Base-by-base conservation (phyloP, 2,329 filamentous ascomycete genomes). In the Fusarium multiceps region DNA sequence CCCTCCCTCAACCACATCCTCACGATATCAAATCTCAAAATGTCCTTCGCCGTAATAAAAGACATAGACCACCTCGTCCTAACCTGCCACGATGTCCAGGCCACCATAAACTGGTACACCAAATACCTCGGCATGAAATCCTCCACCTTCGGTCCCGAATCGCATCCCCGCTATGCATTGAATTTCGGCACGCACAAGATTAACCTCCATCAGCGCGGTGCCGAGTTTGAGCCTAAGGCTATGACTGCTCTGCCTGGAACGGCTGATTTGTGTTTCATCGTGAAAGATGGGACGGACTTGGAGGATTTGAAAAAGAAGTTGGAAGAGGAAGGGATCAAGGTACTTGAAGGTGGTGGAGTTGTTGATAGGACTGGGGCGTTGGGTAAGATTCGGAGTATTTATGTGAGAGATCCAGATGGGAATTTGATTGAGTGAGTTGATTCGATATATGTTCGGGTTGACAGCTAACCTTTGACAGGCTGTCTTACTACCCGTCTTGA, bases 1-100 rank as follows among this genome's bases (percentile, higher is more conserved):
- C 21, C 8, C n/a, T 13, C 7, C 7, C 13, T 28, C 47, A 56
- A 18, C 21, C 1, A 9, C 32, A 18, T 28, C 3, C 7, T 21
- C 56, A 23, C 34, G 18, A 12, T 18, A 37, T 4, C 45, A 46
- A 20, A 9, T 18, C 1, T 34, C 21, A 41, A 1, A 20, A 75
- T 74, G 72, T 54, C 68, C 7, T 58, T 70, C 28, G 72, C 74
- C 1, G 56, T 75, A 25, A 79, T 83, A 63, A 82, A 78, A 53
- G 83, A 86, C 11, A 79, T 90, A 16, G 88, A 90, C 75, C 88
- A 90, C 69, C 77, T 90, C 11, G 88, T 90, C 63, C 80, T 90
- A 20, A 90, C 88, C 2, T 87, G 87, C 64, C 79, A 80, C 41
- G 82, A 82, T 59, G 80, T 89, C 7, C 74, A 81, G 7, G 78